Conservation (phyloP, 2,329 filamentous ascomycete genomes). For the Ophiocordyceps camponoti-floridani region DNA sequence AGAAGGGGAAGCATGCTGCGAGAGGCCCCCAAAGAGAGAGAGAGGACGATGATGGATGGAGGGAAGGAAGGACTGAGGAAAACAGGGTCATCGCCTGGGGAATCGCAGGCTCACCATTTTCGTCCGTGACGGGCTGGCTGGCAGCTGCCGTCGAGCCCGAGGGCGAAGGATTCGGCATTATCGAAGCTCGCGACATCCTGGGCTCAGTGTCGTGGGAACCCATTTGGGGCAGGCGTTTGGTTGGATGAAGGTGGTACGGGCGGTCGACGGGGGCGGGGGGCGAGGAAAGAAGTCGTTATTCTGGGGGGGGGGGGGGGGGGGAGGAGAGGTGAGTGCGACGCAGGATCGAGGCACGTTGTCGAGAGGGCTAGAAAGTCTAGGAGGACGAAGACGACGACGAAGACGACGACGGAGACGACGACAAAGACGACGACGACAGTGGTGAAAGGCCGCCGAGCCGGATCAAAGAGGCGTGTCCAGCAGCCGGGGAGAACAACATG, state of each 20-base stretch:
- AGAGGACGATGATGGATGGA: background rate
- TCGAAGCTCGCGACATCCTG: conserved; percentile 17
- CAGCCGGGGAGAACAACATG: conserved; percentile 11
- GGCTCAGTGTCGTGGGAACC: conserved; percentile 21
- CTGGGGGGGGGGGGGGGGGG: background rate
- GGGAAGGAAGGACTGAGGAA: background rate
- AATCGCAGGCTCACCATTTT: conserved; percentile 20
- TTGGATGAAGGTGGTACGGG: background rate
- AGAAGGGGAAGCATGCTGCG: conserved; percentile 2
- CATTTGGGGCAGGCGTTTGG: conserved; percentile 8
- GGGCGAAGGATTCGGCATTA: conserved; percentile 17
- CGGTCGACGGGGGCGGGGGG: conserved; percentile 1
- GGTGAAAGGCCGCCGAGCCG: conserved; percentile 6
- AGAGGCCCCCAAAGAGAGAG: conserved; percentile 6
- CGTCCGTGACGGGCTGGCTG: conserved; percentile 14
- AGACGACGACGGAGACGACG: background rate
- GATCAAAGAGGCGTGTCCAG: conserved; percentile 8
- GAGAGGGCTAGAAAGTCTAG: background rate
- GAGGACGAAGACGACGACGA: background rate
- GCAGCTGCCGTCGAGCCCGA: conserved; percentile 11
- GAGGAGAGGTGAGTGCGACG: conserved; percentile 1
- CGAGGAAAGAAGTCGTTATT: background rate
- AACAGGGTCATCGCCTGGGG: background rate
- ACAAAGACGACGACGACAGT: background rate
- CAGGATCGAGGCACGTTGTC: conserved; percentile 1